phyloP scores from a whole-genome alignment of 2,329 filamentous ascomycete genomes.

The Paraphoma chrysanthemicola region DNA sequence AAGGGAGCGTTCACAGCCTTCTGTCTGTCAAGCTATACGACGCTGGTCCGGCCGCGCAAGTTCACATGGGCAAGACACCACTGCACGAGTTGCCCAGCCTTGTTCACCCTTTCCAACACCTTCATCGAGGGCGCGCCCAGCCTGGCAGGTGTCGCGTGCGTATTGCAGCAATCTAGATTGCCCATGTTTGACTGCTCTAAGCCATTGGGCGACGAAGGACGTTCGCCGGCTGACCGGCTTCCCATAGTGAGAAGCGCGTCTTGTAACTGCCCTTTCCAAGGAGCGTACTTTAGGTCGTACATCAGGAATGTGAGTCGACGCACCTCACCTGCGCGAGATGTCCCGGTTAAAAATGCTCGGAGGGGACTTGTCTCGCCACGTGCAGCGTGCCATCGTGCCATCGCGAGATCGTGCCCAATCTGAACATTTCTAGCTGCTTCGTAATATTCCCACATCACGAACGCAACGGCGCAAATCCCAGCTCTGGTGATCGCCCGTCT shows the following conservation, averaged over 20 bases:
- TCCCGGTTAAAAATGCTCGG: neutral
- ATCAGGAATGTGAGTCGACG: neutral
- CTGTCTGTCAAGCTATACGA: neutral
- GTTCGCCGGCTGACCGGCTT: conserved; percentile 2
- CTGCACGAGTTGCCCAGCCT: neutral
- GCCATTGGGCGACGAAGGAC: neutral
- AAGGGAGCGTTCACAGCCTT: neutral
- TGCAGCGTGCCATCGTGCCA: no score
- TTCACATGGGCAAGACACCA: neutral
- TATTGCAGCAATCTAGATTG: neutral
- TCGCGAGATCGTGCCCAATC: neutral
- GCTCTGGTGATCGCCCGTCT: conserved; percentile 10
- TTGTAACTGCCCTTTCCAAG: neutral
- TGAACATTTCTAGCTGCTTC: conserved; percentile 6
- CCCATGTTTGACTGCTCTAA: neutral
- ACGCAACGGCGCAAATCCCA: conserved; percentile 4
- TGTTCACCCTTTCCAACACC: neutral
- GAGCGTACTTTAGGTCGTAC: neutral
- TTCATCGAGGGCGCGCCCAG: neutral
- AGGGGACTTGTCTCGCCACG: neutral
- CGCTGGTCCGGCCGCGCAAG: neutral
- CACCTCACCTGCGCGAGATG: neutral
- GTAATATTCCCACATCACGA: conserved; percentile 12
- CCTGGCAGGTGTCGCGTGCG: neutral
- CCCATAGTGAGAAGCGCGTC: neutral